These are phyloP conservation scores for Nymphaea colorata DNA, from an alignment of 164 flowering plant species.

Conservation along the genomic window DNA sequence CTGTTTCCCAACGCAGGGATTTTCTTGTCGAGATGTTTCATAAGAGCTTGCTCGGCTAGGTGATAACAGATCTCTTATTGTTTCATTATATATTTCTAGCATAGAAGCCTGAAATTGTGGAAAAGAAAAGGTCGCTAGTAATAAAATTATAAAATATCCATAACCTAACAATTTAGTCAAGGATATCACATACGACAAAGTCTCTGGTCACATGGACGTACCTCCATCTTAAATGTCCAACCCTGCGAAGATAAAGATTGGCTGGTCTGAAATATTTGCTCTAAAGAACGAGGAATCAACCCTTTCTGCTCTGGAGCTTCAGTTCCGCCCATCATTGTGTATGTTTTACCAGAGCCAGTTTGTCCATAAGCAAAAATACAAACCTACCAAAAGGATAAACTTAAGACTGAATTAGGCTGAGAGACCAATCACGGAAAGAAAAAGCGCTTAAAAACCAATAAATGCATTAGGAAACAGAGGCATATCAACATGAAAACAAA, in stretches of 20 bases:
- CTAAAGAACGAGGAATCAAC: conserved; percentile 81
- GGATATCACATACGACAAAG: no score
- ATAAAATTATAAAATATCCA: no score
- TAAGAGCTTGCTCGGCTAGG: conserved; percentile 19
- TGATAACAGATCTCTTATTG: conserved; percentile 72
- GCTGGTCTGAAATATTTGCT: conserved; percentile 81
- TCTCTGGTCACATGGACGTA: conserved; percentile 2
- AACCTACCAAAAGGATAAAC: conserved; percentile 36
- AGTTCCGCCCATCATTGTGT: conserved; percentile 99
- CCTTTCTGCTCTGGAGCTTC: conserved; percentile 63
- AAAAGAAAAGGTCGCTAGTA: neutral
- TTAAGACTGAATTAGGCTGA: no score
- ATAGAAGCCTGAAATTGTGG: conserved; percentile 54
- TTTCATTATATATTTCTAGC: conserved; percentile 94
- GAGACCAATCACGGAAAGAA: no score
- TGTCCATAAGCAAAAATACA: conserved; percentile 99
- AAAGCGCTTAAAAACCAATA: no score
- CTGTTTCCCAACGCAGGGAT: conserved; percentile 39
- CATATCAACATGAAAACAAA: no score
- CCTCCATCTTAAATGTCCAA: conserved; percentile 99
- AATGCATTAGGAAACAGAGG: no score
- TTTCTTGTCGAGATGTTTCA: conserved; percentile 34
- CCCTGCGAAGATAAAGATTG: conserved; percentile 69
- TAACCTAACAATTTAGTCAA: no score
- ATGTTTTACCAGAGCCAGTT: conserved; percentile 95